Conservation (phyloP, 306 rosid genomes). For the Dryas octopetala region DNA sequence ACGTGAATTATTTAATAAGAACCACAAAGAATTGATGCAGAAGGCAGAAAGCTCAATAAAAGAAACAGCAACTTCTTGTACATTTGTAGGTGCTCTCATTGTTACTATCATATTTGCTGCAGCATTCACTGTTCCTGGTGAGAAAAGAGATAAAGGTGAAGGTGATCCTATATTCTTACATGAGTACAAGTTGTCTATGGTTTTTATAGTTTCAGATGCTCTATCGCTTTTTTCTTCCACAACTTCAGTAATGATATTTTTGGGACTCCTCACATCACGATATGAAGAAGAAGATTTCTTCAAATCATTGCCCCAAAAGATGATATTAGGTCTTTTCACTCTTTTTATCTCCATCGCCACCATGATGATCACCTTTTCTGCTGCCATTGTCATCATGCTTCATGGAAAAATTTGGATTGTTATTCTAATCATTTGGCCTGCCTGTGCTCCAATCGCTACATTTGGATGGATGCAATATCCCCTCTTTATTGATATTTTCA, state of each 20-base stretch:
- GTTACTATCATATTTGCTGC: constrained; percentile 49
- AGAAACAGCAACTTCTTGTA: constrained; percentile 39
- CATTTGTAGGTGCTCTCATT: constrained; percentile 45
- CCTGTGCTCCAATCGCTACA: constrained; percentile 22
- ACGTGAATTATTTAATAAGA: constrained; percentile 24
- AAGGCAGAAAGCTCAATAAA: constrained; percentile 46
- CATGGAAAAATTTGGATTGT: constrained; percentile 15
- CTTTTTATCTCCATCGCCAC: constrained; percentile 37
- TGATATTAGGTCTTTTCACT: constrained; percentile 32
- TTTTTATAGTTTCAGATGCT: constrained; percentile 35
- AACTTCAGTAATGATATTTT: not conserved
- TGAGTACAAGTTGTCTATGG: not conserved
- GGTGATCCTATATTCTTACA: not conserved
- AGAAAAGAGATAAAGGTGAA: not conserved
- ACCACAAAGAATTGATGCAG: constrained; percentile 22
- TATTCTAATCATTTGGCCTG: not conserved
- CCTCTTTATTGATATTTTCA: constrained; percentile 24
- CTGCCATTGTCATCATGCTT: constrained; percentile 32
- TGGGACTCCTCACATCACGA: constrained; percentile 42
- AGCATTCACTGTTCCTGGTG: constrained; percentile 39
- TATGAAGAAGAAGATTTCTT: constrained; percentile 42
- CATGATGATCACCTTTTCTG: constrained; percentile 41
- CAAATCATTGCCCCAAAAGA: constrained; percentile 31
- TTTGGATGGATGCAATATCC: constrained; percentile 28
- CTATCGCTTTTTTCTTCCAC: constrained; percentile 38